Percentiles rank a stretch among this genome's conserved stretches.
phyloP scores from a whole-genome alignment of 1,139 yeast genomes.

The Sugiyamaella castrensis region DNA sequence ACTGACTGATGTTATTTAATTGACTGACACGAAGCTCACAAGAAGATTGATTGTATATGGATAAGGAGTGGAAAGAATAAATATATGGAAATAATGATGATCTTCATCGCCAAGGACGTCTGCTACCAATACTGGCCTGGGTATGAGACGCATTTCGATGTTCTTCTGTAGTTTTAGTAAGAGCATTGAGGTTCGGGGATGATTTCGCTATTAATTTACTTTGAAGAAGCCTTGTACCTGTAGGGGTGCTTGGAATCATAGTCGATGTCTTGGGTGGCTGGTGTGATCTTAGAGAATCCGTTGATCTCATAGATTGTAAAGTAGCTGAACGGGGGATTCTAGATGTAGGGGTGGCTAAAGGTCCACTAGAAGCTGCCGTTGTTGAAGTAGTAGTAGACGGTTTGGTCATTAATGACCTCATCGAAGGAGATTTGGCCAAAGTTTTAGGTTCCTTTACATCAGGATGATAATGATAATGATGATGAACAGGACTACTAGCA shows the following conservation, averaged over 20 bases:
- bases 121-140: background rate
- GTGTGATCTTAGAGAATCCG: slow-evolving; percentile 9
- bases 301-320: slow-evolving; percentile 13
- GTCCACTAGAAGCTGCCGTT: too few species aligned
- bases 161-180: slow-evolving; percentile 1
- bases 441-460: too few species aligned
- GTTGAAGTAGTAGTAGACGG: too few species aligned
- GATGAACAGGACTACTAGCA: too few species aligned
- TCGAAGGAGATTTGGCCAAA: slow-evolving; percentile 1
- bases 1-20: too few species aligned
- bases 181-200: slow-evolving; percentile 15
- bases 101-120: slow-evolving; percentile 7
- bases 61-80: background rate
- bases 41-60: too few species aligned
- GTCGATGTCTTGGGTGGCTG: background rate
- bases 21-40: too few species aligned
- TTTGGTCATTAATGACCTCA: background rate
- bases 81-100: background rate
- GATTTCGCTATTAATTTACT: slow-evolving; percentile 12
- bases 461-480: too few species aligned
- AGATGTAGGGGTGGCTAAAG: slow-evolving; percentile 1
- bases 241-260: slow-evolving; percentile 6
- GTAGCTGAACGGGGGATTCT: slow-evolving; percentile 18
- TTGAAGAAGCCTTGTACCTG: slow-evolving; percentile 10
- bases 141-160: background rate